Conservation (phyloP, 2,329 filamentous ascomycete species). For the Alternaria incomplexa region DNA sequence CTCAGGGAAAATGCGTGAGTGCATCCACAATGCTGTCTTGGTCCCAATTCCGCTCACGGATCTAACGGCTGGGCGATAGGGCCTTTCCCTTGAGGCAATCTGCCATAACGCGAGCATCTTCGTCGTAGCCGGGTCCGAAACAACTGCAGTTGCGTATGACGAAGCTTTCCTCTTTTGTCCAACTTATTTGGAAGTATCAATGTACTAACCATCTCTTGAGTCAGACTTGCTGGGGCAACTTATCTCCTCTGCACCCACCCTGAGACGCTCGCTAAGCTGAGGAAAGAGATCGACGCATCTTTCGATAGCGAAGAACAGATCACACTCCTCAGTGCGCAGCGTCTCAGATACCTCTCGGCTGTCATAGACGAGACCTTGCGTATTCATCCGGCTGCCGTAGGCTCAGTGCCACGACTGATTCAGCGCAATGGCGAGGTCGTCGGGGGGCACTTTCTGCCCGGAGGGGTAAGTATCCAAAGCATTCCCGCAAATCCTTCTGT, state of each 20-base stretch:
- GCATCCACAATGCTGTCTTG: background rate
- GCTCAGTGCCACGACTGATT: conserved; percentile 7
- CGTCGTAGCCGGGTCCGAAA: conserved; percentile 29
- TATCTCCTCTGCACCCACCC: conserved; percentile 21
- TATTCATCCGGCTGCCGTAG: conserved; percentile 22
- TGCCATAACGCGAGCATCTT: conserved; percentile 18
- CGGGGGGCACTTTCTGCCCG: background rate
- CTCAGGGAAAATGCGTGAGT: background rate
- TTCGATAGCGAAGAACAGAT: conserved; percentile 36
- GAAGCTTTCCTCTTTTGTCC: background rate
- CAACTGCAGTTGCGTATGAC: conserved; percentile 16
- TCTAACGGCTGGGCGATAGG: conserved; percentile 3
- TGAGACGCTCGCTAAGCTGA: conserved; percentile 16
- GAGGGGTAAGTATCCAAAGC: background rate
- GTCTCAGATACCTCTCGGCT: conserved; percentile 27
- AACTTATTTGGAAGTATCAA: background rate
- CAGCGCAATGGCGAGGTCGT: conserved; percentile 4
- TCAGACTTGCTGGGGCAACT: conserved; percentile 15
- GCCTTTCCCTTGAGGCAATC: conserved; percentile 21
- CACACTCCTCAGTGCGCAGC: conserved; percentile 23
- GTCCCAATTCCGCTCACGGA: background rate
- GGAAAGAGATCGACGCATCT: conserved; percentile 20
- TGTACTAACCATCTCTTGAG: background rate
- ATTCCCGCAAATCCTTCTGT: background rate
- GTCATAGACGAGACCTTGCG: conserved; percentile 42